These are phyloP conservation scores for Dysphania ambrosioides DNA, from an alignment of 148 eudicot genomes.

Conservation along the genomic window DNA sequence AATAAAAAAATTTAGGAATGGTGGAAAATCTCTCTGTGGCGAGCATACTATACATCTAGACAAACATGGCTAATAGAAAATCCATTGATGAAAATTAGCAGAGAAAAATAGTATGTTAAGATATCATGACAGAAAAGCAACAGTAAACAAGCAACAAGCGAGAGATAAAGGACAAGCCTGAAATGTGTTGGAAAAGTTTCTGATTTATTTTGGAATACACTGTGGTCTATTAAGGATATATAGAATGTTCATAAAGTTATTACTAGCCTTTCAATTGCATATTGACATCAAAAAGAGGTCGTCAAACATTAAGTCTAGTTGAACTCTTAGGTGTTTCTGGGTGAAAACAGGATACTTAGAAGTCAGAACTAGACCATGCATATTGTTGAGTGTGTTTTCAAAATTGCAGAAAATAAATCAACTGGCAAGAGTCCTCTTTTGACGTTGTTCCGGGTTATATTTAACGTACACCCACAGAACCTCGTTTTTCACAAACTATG, in stretches of 20 bases:
- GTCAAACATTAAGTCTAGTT: background rate
- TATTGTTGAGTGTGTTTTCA: background rate
- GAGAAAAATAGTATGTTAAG: no score
- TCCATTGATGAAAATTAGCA: no score
- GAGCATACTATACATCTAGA: no score
- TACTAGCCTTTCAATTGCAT: no score
- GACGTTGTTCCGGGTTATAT: background rate
- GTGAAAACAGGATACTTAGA: background rate
- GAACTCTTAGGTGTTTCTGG: background rate
- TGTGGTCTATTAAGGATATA: background rate
- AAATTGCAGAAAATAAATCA: background rate
- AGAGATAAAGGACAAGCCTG: background rate
- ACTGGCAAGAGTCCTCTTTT: background rate
- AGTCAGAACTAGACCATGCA: background rate
- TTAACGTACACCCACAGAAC: background rate
- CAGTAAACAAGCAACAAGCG: background rate
- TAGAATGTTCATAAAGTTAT: background rate
- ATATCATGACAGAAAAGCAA: background rate
- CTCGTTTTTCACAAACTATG: background rate
- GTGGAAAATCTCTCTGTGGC: constrained; percentile 12
- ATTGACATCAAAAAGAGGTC: no score
- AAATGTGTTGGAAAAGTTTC: background rate
- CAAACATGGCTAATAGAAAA: no score
- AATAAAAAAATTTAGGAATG: background rate
- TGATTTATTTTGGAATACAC: background rate